Evolutionary conservation across 1,284 basidiomycete genomes (phyloP).

Genomic region (Pseudozyma flocculosa): DNA sequence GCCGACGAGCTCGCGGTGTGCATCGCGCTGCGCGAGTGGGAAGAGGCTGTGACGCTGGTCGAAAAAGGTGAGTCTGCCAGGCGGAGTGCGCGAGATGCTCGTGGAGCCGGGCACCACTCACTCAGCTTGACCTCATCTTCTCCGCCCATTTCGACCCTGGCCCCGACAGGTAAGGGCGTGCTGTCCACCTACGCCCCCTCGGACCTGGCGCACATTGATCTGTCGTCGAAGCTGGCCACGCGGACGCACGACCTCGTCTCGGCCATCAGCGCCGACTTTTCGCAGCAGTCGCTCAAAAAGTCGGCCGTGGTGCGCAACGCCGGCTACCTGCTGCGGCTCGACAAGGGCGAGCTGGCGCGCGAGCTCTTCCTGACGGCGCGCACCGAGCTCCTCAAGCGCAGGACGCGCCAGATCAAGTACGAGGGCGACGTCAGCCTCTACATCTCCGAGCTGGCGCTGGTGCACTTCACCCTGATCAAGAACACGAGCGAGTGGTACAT

Average conservation of each 20-base stretch:
- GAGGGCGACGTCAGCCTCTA: conserved; percentile 82
- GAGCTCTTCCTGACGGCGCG: conserved; percentile 80
- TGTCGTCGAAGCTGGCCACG: conserved; percentile 19
- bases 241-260: conserved; percentile 63
- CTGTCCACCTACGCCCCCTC: conserved; percentile 63
- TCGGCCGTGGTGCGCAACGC: conserved; percentile 72
- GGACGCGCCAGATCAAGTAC: conserved; percentile 81
- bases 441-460: conserved; percentile 75
- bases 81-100: conserved; percentile 1
- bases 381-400: conserved; percentile 71
- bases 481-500: conserved; percentile 98
- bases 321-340: conserved; percentile 71
- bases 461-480: conserved; percentile 84
- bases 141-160: neutral
- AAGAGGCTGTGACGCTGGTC: conserved; percentile 76
- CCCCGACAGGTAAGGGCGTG: conserved; percentile 66
- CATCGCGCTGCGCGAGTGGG: conserved; percentile 86
- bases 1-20: conserved; percentile 87
- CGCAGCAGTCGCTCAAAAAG: conserved; percentile 76
- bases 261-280: conserved; percentile 73
- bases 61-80: conserved; percentile 74
- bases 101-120: neutral
- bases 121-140: too few species aligned
- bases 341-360: conserved; percentile 75
- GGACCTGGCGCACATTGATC: conserved; percentile 19